Percentiles rank a stretch among this genome's conserved stretches.
phyloP scores from a whole-genome alignment of 2,329 filamentous ascomycete species.

The Verticillium klebahnii region DNA sequence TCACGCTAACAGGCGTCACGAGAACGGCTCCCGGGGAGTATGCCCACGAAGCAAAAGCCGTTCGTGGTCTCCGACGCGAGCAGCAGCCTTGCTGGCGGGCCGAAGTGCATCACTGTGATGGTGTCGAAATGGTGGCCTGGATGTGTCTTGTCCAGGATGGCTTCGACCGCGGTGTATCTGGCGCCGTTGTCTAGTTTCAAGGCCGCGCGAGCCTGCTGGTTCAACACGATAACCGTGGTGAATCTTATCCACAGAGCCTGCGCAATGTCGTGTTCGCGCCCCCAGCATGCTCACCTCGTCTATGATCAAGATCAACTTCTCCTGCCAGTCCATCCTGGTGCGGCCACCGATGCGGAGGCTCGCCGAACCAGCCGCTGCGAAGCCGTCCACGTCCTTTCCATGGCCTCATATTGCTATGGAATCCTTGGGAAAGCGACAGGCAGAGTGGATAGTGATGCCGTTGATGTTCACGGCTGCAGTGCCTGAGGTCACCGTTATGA shows the following conservation, averaged over 20 bases:
- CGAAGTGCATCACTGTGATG: not conserved
- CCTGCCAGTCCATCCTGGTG: conserved; percentile 3
- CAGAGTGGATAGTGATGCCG: conserved; percentile 9
- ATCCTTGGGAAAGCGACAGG: conserved; percentile 7
- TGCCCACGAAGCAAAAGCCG: not conserved
- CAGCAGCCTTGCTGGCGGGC: not conserved
- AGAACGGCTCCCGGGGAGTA: not conserved
- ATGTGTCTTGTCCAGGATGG: not conserved
- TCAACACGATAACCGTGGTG: too few species aligned
- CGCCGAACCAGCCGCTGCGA: not conserved
- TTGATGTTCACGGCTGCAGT: conserved; percentile 7
- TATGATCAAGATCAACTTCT: conserved; percentile 6
- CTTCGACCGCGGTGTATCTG: not conserved
- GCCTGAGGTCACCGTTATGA: conserved; percentile 6
- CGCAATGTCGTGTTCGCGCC: not conserved
- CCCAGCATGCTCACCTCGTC: conserved; percentile 5
- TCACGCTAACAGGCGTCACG: not conserved
- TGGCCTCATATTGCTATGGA: not conserved
- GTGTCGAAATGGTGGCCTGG: not conserved
- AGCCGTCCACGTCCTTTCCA: not conserved
- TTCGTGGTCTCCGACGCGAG: not conserved
- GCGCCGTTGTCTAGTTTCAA: not conserved
- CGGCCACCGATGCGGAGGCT: not conserved
- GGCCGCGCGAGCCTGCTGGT: too few species aligned
- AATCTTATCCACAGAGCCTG: too few species aligned